Evolutionary conservation across 805 yeast genomes (phyloP).

Genomic region (Hemisphaericaspora nanyangensis): DNA sequence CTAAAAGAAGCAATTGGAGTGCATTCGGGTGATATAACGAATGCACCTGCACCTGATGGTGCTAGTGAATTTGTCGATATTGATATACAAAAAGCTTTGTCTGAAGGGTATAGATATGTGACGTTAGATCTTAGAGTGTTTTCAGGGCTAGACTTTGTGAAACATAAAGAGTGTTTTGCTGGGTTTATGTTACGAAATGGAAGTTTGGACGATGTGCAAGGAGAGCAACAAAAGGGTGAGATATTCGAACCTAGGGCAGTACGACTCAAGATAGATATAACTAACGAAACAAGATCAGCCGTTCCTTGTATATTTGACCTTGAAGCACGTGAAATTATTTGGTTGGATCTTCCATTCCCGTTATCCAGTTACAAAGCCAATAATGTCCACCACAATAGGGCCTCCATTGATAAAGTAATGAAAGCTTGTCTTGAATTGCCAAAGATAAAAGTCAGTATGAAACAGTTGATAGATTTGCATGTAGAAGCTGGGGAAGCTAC

Average conservation of each 20-base stretch:
- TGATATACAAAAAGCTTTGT: constrained; percentile 4
- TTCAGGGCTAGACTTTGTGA: constrained; percentile 3
- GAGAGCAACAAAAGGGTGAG: constrained; percentile 3
- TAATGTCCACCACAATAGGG: constrained; percentile 1
- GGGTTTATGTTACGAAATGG: constrained; percentile 7
- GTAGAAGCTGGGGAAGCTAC: constrained; percentile 2
- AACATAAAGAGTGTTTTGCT: constrained; percentile 9
- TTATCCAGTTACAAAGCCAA: neutral
- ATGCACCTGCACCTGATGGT: constrained; percentile 8
- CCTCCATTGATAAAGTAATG: neutral
- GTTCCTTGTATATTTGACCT: constrained; percentile 7
- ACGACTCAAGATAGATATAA: constrained; percentile 7
- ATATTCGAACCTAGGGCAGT: constrained; percentile 10
- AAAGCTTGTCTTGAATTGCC: constrained; percentile 2
- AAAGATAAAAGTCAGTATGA: constrained; percentile 5
- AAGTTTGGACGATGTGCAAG: neutral
- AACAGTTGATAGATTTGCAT: constrained; percentile 7
- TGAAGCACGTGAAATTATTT: constrained; percentile 2
- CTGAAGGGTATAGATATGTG: constrained; percentile 6
- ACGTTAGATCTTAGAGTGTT: constrained; percentile 6
- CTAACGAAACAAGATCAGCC: neutral
- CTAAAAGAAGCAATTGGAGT: constrained; percentile 3
- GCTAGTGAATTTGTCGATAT: constrained; percentile 11
- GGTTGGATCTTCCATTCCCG: constrained; percentile 5
- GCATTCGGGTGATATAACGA: constrained; percentile 11